Evolutionary conservation across 345 rosid species (phyloP).

Genomic region (Luvunga scandens): DNA sequence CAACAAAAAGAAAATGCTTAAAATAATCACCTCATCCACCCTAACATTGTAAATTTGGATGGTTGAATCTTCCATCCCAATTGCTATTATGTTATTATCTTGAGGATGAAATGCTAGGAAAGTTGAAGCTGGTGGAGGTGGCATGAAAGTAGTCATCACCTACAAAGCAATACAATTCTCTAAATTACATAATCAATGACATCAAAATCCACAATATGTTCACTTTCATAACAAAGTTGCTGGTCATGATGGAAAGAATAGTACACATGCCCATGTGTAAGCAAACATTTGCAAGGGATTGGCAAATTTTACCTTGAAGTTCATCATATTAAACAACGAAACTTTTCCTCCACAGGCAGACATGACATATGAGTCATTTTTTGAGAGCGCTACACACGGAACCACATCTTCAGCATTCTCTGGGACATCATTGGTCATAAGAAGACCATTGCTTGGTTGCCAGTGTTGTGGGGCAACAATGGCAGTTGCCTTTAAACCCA

Average conservation of each 20-base stretch:
- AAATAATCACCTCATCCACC: constrained; percentile 49
- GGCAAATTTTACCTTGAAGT: constrained; percentile 39
- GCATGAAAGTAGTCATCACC: constrained; percentile 65
- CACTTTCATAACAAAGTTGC: neutral
- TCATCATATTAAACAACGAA: constrained; percentile 58
- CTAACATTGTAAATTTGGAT: constrained; percentile 54
- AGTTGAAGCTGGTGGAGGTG: constrained; percentile 58
- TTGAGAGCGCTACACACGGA: constrained; percentile 54
- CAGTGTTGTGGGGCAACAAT: constrained; percentile 25
- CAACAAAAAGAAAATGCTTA: neutral
- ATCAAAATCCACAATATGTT: constrained; percentile 5
- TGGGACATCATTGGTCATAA: constrained; percentile 32
- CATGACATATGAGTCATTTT: constrained; percentile 62
- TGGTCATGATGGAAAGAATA: neutral
- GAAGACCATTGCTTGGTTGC: constrained; percentile 35
- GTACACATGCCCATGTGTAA: neutral
- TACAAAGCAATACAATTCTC: constrained; percentile 16
- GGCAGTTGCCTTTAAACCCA: constrained; percentile 25
- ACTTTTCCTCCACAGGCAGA: constrained; percentile 60
- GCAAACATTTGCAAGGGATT: neutral
- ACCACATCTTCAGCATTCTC: constrained; percentile 37
- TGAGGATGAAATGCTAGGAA: constrained; percentile 57
- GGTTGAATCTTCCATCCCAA: constrained; percentile 57
- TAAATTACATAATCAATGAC: neutral
- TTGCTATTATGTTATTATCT: constrained; percentile 55